Evolutionary conservation across 257 asterid genomes (phyloP).

Genomic region (Solanum lignicaule): DNA sequence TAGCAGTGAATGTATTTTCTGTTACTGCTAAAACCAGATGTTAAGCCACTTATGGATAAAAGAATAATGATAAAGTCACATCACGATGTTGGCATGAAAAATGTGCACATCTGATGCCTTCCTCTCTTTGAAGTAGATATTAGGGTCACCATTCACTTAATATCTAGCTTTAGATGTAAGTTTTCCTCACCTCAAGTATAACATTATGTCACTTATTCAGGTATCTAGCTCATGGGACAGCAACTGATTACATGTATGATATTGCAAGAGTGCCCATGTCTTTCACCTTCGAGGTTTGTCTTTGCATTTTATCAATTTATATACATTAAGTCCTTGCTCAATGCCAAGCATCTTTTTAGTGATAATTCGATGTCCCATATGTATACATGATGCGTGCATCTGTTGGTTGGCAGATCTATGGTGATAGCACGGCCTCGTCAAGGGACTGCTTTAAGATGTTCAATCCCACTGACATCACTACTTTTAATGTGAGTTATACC

Average conservation of each 20-base stretch:
- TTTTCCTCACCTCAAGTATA: not conserved
- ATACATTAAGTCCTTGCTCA: not conserved
- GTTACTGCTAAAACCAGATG: not conserved
- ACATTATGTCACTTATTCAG: constrained; percentile 19
- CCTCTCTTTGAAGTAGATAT: not conserved
- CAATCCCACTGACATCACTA: constrained; percentile 77
- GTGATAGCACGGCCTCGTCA: constrained; percentile 72
- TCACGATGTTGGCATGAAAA: not conserved
- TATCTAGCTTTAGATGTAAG: not conserved
- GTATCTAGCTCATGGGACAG: constrained; percentile 97
- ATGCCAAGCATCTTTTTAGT: not conserved
- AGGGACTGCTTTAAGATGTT: constrained; percentile 96
- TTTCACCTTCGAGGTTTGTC: constrained; percentile 85
- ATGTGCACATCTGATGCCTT: not conserved
- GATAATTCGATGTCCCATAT: not conserved
- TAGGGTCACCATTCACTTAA: not conserved
- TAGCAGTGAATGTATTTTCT: not conserved
- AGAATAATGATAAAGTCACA: not conserved
- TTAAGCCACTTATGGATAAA: not conserved
- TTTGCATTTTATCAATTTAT: not conserved
- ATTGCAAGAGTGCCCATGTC: constrained; percentile 95
- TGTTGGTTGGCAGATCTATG: constrained; percentile 62
- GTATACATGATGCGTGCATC: not conserved
- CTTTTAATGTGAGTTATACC: constrained; percentile 58
- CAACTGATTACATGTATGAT: constrained; percentile 94